These are phyloP conservation scores for Sporothrix brasiliensis DNA, from an alignment of 2,329 filamentous ascomycete genomes.

Conservation along the genomic window DNA sequence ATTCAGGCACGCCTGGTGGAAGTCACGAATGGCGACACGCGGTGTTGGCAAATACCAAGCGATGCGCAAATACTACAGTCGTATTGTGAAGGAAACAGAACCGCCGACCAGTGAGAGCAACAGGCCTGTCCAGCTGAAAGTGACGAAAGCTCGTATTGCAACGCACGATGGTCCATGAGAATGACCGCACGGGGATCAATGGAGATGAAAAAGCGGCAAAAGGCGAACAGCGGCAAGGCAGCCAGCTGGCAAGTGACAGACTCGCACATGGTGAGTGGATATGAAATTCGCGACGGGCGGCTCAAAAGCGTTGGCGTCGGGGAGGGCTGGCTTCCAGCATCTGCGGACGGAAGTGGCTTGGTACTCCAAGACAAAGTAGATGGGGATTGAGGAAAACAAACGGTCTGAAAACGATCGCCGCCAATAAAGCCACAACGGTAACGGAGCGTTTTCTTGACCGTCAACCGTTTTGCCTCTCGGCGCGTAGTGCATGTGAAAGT, in stretches of 20 bases:
- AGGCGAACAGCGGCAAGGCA: background rate
- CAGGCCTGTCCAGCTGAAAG: slow-evolving; percentile 11
- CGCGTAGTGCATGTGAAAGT: background rate
- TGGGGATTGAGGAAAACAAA: background rate
- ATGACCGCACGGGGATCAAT: background rate
- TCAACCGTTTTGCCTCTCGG: background rate
- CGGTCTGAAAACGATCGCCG: slow-evolving; percentile 8
- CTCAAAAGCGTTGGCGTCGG: background rate
- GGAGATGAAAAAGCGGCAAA: background rate
- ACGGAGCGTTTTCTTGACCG: background rate
- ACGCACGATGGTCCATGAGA: background rate
- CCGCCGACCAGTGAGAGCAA: background rate
- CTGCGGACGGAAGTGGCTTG: slow-evolving; percentile 3
- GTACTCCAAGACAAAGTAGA: background rate
- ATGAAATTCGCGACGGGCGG: background rate
- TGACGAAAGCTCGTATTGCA: slow-evolving; percentile 4
- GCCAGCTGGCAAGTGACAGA: too few species aligned
- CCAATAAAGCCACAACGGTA: background rate
- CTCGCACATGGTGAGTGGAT: background rate
- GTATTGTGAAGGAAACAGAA: slow-evolving; percentile 1
- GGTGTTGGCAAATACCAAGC: background rate
- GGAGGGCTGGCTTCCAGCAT: background rate
- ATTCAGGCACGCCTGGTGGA: too few species aligned
- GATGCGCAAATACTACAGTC: background rate
- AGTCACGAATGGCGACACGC: background rate